Evolutionary conservation across 352 stramenopile genomes (phyloP).

Genomic region (Phytophthora fragariae): DNA sequence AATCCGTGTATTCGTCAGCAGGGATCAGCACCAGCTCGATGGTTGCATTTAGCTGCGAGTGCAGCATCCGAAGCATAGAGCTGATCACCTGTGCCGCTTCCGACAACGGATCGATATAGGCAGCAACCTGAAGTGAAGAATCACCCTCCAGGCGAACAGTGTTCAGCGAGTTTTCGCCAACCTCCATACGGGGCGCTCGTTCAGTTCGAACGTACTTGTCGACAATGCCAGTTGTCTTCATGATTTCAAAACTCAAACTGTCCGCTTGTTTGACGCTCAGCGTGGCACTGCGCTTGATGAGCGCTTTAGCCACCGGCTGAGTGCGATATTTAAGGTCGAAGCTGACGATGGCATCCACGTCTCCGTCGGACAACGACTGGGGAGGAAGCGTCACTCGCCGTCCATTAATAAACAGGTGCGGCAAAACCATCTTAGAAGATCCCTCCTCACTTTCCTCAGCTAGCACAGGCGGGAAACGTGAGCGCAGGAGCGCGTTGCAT

Average conservation of each 20-base stretch:
- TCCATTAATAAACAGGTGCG: slow-evolving; percentile 78
- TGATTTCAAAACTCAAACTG: slow-evolving; percentile 68
- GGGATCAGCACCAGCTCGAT: slow-evolving; percentile 77
- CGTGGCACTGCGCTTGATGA: slow-evolving; percentile 67
- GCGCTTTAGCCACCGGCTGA: slow-evolving; percentile 71
- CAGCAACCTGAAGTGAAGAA: slow-evolving; percentile 66
- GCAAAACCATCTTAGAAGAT: slow-evolving; percentile 18
- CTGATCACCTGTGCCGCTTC: slow-evolving; percentile 90
- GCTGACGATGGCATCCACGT: slow-evolving; percentile 67
- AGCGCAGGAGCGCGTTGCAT: slow-evolving; percentile 55
- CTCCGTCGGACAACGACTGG: slow-evolving; percentile 63
- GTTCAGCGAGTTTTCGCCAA: slow-evolving; percentile 51
- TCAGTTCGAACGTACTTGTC: slow-evolving; percentile 75
- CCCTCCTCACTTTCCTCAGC: slow-evolving; percentile 25
- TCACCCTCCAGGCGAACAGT: slow-evolving; percentile 51
- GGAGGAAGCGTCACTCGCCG: slow-evolving; percentile 63
- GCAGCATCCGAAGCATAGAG: slow-evolving; percentile 85
- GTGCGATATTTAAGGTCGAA: slow-evolving; percentile 81
- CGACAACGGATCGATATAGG: slow-evolving; percentile 92
- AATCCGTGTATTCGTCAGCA: slow-evolving; percentile 76
- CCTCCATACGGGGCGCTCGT: slow-evolving; percentile 45
- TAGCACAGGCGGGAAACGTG: slow-evolving; percentile 37
- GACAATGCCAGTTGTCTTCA: slow-evolving; percentile 82
- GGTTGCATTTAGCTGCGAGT: slow-evolving; percentile 72
- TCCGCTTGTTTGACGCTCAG: slow-evolving; percentile 63